phyloP scores from a whole-genome alignment of 2,329 filamentous ascomycete genomes.

The Trichoderma semiorbis region DNA sequence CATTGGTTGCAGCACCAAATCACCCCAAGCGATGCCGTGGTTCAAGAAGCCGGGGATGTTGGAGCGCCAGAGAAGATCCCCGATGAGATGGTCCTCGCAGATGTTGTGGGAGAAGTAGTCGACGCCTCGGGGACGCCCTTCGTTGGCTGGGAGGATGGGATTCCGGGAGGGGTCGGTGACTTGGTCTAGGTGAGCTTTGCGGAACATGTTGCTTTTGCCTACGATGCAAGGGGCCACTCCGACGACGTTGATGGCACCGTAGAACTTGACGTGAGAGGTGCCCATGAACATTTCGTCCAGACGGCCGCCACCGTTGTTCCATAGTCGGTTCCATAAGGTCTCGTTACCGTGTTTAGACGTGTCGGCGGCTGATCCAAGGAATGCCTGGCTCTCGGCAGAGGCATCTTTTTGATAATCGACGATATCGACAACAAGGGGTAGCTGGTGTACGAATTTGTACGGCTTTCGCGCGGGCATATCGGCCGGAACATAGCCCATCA shows the following conservation, averaged over 20 bases:
- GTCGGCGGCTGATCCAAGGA: slow-evolving; percentile 35
- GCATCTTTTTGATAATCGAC: slow-evolving; percentile 30
- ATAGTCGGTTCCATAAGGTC: slow-evolving; percentile 26
- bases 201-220: slow-evolving; percentile 98
- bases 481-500: slow-evolving; percentile 62
- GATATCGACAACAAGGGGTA: slow-evolving; percentile 83
- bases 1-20: slow-evolving; percentile 87
- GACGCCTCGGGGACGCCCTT: slow-evolving; percentile 60
- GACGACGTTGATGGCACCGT: slow-evolving; percentile 93
- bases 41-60: slow-evolving; percentile 63
- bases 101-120: slow-evolving; percentile 95
- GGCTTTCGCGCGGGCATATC: slow-evolving; percentile 48
- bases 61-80: slow-evolving; percentile 83
- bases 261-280: slow-evolving; percentile 94
- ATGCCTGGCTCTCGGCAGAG: slow-evolving; percentile 25
- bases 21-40: slow-evolving; percentile 79
- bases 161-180: slow-evolving; percentile 55
- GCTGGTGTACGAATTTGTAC: slow-evolving; percentile 92
- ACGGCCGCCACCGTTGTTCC: slow-evolving; percentile 64
- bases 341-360: slow-evolving; percentile 29
- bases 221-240: slow-evolving; percentile 88
- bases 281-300: slow-evolving; percentile 95
- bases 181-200: slow-evolving; percentile 80
- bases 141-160: slow-evolving; percentile 39
- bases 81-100: slow-evolving; percentile 95